A percentile compares a stretch with the other conserved stretches of the same genome.
These are phyloP conservation scores for Lactarius tabidus DNA, from an alignment of 768 basidiomycete species.

Conservation along the genomic window DNA sequence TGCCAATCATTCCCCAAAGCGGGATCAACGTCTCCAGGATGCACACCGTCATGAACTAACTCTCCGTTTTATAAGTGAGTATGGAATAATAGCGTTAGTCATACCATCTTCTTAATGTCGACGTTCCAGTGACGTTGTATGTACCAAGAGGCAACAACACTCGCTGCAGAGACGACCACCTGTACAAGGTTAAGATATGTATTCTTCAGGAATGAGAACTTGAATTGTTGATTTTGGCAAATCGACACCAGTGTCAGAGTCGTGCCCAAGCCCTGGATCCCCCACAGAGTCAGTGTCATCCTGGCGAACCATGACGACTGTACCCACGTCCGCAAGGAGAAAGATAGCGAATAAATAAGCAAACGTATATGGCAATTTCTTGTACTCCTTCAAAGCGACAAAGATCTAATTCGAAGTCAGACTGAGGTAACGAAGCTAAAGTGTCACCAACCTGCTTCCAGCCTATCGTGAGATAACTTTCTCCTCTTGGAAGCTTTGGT, in stretches of 20 bases:
- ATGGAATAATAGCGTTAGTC: background rate
- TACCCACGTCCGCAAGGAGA: conserved; percentile 66
- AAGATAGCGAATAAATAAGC: conserved; percentile 74
- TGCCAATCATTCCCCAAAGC: conserved; percentile 82
- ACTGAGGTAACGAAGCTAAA: background rate
- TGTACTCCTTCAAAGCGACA: conserved; percentile 69
- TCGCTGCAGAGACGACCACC: conserved; percentile 65
- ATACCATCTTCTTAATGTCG: conserved; percentile 71
- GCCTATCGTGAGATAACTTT: conserved; percentile 74
- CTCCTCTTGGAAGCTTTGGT: conserved; percentile 70
- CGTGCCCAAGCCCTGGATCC: conserved; percentile 66
- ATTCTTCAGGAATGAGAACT: conserved; percentile 75
- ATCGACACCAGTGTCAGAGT: conserved; percentile 71
- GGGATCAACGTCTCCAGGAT: conserved; percentile 74
- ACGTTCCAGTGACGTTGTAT: conserved; percentile 78
- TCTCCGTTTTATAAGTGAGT: background rate
- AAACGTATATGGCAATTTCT: conserved; percentile 76
- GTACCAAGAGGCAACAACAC: conserved; percentile 79
- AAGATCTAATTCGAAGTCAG: conserved; percentile 52
- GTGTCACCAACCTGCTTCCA: conserved; percentile 66
- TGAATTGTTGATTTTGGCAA: conserved; percentile 77
- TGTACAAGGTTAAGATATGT: conserved; percentile 77
- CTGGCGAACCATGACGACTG: background rate
- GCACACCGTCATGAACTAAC: conserved; percentile 71
- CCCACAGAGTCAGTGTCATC: background rate